Percentiles rank a stretch among this genome's conserved stretches.
These are phyloP conservation scores for Eucalyptus marginata DNA, from an alignment of 345 rosid genomes.

Conservation along the genomic window DNA sequence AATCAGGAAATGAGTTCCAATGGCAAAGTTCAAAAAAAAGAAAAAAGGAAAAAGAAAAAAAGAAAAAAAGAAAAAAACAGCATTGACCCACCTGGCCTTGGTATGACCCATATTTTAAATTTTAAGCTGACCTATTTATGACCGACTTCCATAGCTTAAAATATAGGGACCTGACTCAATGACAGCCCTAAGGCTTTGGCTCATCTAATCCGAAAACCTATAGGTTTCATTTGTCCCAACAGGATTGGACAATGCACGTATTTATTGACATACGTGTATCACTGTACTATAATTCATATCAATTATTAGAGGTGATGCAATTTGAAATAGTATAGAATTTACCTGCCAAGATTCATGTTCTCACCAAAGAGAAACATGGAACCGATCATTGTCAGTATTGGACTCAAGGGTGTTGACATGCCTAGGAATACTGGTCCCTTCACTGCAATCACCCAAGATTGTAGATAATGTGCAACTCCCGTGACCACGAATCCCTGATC, in stretches of 20 bases:
- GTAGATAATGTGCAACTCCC: not conserved
- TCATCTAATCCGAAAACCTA: not conserved
- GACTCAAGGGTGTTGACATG: slow-evolving; percentile 1
- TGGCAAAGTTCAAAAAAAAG: not conserved
- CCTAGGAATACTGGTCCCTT: slow-evolving; percentile 11
- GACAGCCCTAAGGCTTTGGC: not conserved
- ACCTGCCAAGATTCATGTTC: slow-evolving; percentile 3
- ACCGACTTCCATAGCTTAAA: not conserved
- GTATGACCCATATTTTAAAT: not conserved
- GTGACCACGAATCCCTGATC: not conserved
- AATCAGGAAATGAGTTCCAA: not conserved
- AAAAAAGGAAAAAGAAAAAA: no score
- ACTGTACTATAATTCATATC: not conserved
- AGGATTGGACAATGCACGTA: not conserved
- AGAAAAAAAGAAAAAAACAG: not conserved
- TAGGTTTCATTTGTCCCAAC: not conserved
- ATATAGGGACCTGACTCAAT: not conserved
- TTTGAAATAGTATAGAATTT: not conserved
- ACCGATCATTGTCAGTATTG: not conserved
- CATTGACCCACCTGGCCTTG: not conserved
- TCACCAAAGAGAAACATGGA: slow-evolving; percentile 5
- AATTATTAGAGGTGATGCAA: not conserved
- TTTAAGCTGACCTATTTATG: not conserved
- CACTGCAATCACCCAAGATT: slow-evolving; percentile 4
- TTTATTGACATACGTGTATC: not conserved